A percentile compares a stretch with the other conserved stretches of the same genome.
Evolutionary conservation across 768 basidiomycete genomes (phyloP).

Genomic region (Trametes sanguinea): DNA sequence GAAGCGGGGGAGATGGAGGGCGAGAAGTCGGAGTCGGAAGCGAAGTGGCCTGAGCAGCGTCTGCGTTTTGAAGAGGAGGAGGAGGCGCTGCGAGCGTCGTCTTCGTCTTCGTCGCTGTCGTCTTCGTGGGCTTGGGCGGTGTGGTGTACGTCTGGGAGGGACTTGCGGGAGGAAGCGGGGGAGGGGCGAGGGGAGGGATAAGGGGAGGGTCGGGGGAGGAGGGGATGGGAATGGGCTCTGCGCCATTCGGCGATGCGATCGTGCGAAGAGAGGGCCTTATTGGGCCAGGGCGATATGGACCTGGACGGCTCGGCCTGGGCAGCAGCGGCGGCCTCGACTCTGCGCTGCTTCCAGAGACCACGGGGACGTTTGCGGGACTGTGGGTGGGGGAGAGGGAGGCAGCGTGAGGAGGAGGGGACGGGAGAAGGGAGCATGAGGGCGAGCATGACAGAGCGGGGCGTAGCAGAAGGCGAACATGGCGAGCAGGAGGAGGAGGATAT

Average conservation of each 20-base stretch:
- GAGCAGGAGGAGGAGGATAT: neutral
- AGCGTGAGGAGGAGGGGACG: neutral
- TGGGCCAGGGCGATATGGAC: constrained; percentile 8
- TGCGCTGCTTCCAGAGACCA: constrained; percentile 33
- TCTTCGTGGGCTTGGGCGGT: neutral
- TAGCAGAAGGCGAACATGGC: neutral
- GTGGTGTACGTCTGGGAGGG: constrained; percentile 12
- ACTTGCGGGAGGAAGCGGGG: neutral
- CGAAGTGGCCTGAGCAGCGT: constrained; percentile 27
- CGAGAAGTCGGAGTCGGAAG: constrained; percentile 17
- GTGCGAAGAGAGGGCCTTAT: constrained; percentile 21
- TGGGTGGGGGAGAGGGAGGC: constrained; percentile 1
- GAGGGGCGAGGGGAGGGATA: neutral
- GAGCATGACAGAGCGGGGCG: constrained; percentile 1
- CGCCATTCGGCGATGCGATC: constrained; percentile 16
- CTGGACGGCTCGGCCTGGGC: neutral
- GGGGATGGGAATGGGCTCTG: constrained; percentile 12
- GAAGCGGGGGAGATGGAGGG: constrained; percentile 9
- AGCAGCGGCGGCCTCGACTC: constrained; percentile 9
- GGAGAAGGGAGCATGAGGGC: constrained; percentile 12
- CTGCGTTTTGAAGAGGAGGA: constrained; percentile 31
- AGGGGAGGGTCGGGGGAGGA: neutral
- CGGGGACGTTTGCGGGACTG: constrained; percentile 30
- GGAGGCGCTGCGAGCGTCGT: constrained; percentile 24
- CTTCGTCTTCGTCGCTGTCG: constrained; percentile 11